phyloP scores from a whole-genome alignment of 352 stramenopile genomes.

The Phytophthora citricola region DNA sequence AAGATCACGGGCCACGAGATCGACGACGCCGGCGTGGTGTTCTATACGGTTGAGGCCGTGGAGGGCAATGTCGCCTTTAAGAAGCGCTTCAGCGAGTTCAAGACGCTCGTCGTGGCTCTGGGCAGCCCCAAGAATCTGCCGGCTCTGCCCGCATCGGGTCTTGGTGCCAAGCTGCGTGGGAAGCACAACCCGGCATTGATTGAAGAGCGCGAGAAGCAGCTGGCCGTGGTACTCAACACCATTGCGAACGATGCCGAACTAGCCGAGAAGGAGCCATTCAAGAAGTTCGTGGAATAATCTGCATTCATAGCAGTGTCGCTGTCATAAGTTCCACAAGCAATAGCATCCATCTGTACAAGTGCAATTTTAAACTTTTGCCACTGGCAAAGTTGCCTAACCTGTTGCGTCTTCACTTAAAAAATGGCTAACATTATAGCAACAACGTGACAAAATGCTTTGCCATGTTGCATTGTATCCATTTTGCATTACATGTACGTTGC shows the following conservation, averaged over 20 bases:
- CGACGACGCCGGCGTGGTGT: conserved; percentile 68
- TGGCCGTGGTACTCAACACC: conserved; percentile 72
- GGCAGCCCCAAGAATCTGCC: conserved; percentile 47
- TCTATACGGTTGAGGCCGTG: conserved; percentile 63
- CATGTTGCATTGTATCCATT: neutral
- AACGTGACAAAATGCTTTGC: no score
- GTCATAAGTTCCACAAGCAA: conserved; percentile 4
- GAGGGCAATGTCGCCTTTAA: conserved; percentile 53
- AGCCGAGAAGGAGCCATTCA: conserved; percentile 55
- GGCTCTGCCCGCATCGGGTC: conserved; percentile 52
- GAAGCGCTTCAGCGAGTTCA: conserved; percentile 88
- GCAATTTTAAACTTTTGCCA: neutral
- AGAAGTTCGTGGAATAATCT: conserved; percentile 53
- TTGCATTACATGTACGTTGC: neutral
- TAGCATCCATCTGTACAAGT: conserved; percentile 11
- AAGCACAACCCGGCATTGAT: conserved; percentile 71
- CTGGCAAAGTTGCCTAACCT: no score
- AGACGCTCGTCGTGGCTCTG: conserved; percentile 62
- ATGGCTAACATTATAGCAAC: no score
- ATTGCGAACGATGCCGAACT: conserved; percentile 61
- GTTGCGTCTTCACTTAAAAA: no score
- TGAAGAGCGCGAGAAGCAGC: conserved; percentile 65
- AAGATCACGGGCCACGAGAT: conserved; percentile 68
- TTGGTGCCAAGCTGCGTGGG: conserved; percentile 59
- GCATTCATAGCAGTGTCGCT: conserved; percentile 1